Percentiles rank a stretch among this genome's conserved stretches.
Conservation (phyloP, 2,329 filamentous ascomycete genomes). For the Xylariaceae sp. region DNA sequence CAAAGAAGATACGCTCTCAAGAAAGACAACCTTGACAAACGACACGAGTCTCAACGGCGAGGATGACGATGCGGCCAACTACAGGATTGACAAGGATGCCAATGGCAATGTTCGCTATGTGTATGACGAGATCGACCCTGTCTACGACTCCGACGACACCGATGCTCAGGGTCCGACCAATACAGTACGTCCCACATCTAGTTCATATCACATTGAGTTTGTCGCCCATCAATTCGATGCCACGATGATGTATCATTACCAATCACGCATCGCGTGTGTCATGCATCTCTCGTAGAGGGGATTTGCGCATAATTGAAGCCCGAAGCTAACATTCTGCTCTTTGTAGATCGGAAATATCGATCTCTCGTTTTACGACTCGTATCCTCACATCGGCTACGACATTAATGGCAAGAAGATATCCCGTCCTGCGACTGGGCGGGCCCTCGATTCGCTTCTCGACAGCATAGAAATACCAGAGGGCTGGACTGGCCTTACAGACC, state of each 20-base stretch:
- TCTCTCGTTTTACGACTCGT: slow-evolving; percentile 91
- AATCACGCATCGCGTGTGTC: too few relatives aligned
- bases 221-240: not conserved
- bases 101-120: slow-evolving; percentile 88
- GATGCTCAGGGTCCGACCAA: slow-evolving; percentile 76
- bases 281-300: too few relatives aligned
- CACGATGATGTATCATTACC: too few relatives aligned
- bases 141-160: slow-evolving; percentile 94
- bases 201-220: not conserved
- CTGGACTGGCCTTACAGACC: slow-evolving; percentile 94
- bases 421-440: slow-evolving; percentile 89
- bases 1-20: too few relatives aligned
- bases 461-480: slow-evolving; percentile 96
- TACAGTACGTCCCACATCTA: slow-evolving; percentile 43
- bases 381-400: slow-evolving; percentile 97
- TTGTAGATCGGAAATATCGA: slow-evolving; percentile 79
- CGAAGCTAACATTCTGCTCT: slow-evolving; percentile 2
- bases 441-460: slow-evolving; percentile 87
- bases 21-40: slow-evolving; percentile 30
- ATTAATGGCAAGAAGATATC: slow-evolving; percentile 99
- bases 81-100: slow-evolving; percentile 68
- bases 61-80: slow-evolving; percentile 41
- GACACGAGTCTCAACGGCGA: slow-evolving; percentile 33
- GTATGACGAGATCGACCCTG: slow-evolving; percentile 88
- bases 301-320: too few relatives aligned